Evolutionary conservation across 1,139 yeast genomes (phyloP).

Genomic region (Kodamaea arcana): DNA sequence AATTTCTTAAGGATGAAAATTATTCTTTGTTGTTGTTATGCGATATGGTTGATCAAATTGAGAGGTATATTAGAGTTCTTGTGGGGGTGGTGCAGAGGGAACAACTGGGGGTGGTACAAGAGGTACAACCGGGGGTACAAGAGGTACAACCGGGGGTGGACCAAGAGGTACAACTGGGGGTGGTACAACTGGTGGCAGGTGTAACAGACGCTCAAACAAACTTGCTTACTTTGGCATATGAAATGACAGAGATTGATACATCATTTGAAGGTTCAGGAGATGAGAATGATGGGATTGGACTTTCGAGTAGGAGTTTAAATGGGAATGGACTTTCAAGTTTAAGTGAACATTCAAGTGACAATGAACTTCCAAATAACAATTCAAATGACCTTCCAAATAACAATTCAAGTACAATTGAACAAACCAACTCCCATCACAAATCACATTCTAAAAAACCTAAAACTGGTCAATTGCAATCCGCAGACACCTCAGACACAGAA

Average conservation of each 20-base stretch:
- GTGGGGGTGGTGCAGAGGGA: background rate
- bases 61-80: constrained; percentile 15
- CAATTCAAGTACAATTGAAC: background rate
- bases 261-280: too few species aligned
- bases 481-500: background rate
- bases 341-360: background rate
- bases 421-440: too few species aligned
- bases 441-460: too few species aligned
- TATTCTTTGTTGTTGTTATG: constrained; percentile 28
- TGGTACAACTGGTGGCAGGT: too few species aligned
- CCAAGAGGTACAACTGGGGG: too few species aligned
- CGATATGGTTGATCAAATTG: constrained; percentile 28
- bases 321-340: background rate
- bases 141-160: background rate
- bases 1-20: constrained; percentile 31
- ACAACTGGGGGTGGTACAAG: background rate
- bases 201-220: too few species aligned
- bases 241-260: too few species aligned
- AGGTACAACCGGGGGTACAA: background rate
- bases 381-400: background rate
- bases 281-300: too few species aligned
- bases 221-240: too few species aligned
- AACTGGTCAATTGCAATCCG: background rate
- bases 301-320: background rate
- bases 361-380: background rate